phyloP scores from a whole-genome alignment of 306 rosid species.

The Prunus davidiana region DNA sequence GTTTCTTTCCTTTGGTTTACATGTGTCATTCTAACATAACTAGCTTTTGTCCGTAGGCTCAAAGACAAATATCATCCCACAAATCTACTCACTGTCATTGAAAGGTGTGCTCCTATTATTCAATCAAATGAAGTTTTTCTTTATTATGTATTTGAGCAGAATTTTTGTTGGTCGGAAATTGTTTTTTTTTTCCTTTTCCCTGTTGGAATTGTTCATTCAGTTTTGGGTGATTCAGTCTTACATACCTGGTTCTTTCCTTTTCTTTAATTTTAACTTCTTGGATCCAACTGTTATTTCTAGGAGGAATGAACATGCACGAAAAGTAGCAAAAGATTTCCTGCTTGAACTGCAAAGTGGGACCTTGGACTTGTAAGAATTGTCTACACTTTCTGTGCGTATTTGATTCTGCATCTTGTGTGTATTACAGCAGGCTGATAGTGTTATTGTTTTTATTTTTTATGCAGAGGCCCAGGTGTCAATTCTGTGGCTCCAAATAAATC shows the following conservation, averaged over 20 bases:
- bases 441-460: constrained; percentile 18
- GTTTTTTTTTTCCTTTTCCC: no score
- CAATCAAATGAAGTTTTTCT: not conserved
- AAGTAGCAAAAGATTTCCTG: constrained; percentile 73
- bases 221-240: not conserved
- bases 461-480: constrained; percentile 77
- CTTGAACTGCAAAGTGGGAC: constrained; percentile 94
- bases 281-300: constrained; percentile 36
- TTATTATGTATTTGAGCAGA: not conserved
- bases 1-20: not conserved
- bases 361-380: constrained; percentile 64
- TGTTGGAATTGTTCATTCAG: not conserved
- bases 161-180: not conserved
- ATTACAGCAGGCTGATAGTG: not conserved
- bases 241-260: not conserved
- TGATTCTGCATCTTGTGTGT: not conserved
- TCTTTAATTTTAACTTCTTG: not conserved
- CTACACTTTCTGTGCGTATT: not conserved
- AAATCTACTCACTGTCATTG: constrained; percentile 78
- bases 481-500: constrained; percentile 61
- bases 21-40: constrained; percentile 12
- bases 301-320: constrained; percentile 91
- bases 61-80: constrained; percentile 97
- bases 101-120: constrained; percentile 51
- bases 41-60: constrained; percentile 57